phyloP scores from a whole-genome alignment of 2,329 filamentous ascomycete genomes.

The Apiospora pterosperma region DNA sequence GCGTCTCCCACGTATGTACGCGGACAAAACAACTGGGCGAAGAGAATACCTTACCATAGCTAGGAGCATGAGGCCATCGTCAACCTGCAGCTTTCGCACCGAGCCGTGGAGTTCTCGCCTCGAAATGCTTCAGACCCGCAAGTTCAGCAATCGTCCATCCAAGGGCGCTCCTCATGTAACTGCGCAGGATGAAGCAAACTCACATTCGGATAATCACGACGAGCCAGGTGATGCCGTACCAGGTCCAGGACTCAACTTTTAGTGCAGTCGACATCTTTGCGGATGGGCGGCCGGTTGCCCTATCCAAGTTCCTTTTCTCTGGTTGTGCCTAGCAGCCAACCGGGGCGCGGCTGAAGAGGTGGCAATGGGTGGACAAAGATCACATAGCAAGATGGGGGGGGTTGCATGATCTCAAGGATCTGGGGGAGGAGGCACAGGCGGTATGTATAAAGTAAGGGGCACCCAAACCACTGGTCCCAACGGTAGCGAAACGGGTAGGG shows the following conservation, averaged over 20 bases:
- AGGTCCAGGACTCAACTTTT: conserved; percentile 39
- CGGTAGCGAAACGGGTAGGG: not conserved
- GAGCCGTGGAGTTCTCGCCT: conserved; percentile 40
- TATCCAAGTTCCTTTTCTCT: not conserved
- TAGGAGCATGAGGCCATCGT: conserved; percentile 55
- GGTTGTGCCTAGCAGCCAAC: not conserved
- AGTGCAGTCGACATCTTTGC: conserved; percentile 15
- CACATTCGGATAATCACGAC: conserved; percentile 38
- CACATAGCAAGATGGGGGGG: not conserved
- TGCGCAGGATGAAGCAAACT: conserved; percentile 12
- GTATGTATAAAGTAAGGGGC: not conserved
- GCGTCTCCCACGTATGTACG: not conserved
- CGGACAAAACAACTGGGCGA: not conserved
- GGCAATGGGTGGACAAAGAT: not conserved
- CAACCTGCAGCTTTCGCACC: conserved; percentile 45
- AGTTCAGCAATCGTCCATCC: conserved; percentile 3
- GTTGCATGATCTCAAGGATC: no score
- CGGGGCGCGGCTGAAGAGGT: not conserved
- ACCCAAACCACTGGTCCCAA: not conserved
- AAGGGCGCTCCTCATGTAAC: not conserved
- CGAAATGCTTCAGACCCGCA: conserved; percentile 25
- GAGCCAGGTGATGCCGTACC: conserved; percentile 39
- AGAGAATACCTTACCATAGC: conserved; percentile 39
- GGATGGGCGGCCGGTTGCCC: not conserved
- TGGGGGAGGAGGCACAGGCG: not conserved